Evolutionary conservation across 2,329 filamentous ascomycete species (phyloP).

Genomic region (Penicillium sp.): DNA sequence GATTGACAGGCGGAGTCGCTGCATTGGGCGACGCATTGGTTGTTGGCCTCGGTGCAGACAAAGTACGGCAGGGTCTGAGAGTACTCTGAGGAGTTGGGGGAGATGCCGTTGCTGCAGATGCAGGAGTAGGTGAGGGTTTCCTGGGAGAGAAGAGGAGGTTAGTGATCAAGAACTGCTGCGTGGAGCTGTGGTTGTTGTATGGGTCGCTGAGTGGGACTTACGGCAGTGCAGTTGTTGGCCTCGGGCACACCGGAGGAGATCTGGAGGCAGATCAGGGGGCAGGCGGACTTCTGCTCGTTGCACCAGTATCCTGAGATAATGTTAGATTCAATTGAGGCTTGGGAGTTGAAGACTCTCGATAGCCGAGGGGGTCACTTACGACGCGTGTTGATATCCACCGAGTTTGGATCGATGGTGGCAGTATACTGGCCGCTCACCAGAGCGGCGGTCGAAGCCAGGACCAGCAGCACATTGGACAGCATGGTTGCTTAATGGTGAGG

Average conservation of each 20-base stretch:
- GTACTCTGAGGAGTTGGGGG: conserved; percentile 63
- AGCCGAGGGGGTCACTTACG: conserved; percentile 26
- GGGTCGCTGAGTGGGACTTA: conserved; percentile 21
- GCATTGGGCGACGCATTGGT: conserved; percentile 57
- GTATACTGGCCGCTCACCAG: conserved; percentile 37
- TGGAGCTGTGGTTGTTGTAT: background rate
- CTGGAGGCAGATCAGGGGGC: conserved; percentile 50
- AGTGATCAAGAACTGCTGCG: background rate
- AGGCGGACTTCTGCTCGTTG: conserved; percentile 42
- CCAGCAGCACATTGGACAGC: conserved; percentile 34
- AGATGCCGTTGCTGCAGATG: conserved; percentile 55
- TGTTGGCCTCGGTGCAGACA: conserved; percentile 60
- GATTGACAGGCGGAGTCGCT: conserved; percentile 51
- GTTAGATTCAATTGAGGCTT: conserved; percentile 3
- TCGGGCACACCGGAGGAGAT: conserved; percentile 36
- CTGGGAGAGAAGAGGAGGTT: conserved; percentile 24
- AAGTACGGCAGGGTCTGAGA: conserved; percentile 65
- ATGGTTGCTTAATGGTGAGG: conserved; percentile 18
- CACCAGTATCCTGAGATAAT: conserved; percentile 45
- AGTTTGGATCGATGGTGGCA: conserved; percentile 38
- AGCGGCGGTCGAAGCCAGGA: conserved; percentile 32
- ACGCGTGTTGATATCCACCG: conserved; percentile 38
- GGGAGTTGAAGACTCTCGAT: background rate
- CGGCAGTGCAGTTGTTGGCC: conserved; percentile 45
- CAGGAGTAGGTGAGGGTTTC: conserved; percentile 56